A percentile compares a stretch with the other conserved stretches of the same genome.
Evolutionary conservation across 106 monocot species (phyloP).

Genomic region (Vanilla planifolia): DNA sequence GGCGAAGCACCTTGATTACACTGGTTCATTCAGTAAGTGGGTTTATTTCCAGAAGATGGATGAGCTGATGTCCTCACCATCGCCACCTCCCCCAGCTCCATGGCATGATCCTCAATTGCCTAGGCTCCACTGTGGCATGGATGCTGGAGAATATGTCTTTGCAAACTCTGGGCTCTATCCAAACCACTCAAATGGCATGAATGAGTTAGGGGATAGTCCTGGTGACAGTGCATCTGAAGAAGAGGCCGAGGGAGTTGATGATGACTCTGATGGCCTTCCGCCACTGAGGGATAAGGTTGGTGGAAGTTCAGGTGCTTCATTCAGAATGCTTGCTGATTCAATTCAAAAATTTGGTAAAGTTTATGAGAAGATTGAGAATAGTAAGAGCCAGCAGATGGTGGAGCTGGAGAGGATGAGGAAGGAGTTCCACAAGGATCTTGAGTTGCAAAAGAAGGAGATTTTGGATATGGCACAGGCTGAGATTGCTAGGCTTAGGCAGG

Average conservation of each 20-base stretch:
- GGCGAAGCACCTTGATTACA: conserved; percentile 25
- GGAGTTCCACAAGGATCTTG: conserved; percentile 81
- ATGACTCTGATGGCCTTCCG: conserved; percentile 59
- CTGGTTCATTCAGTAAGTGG: conserved; percentile 39
- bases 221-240: conserved; percentile 38
- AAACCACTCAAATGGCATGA: conserved; percentile 25
- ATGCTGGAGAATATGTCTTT: conserved; percentile 62
- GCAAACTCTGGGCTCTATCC: conserved; percentile 25
- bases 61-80: conserved; percentile 39
- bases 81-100: conserved; percentile 7
- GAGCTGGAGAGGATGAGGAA: conserved; percentile 86
- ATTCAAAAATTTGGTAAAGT: conserved; percentile 74
- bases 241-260: conserved; percentile 32
- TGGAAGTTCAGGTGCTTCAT: conserved; percentile 29
- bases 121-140: conserved; percentile 43
- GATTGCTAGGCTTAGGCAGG: conserved; percentile 55
- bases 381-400: conserved; percentile 62
- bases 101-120: conserved; percentile 15
- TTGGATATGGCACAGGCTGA: conserved; percentile 72
- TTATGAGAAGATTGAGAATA: conserved; percentile 80
- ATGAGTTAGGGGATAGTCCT: conserved; percentile 56
- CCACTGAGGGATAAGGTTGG: conserved; percentile 18
- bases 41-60: conserved; percentile 81
- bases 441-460: conserved; percentile 70
- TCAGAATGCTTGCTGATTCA: conserved; percentile 58